Evolutionary conservation across 2,329 filamentous ascomycete genomes (phyloP), one percentile per base, ranked within the genome.

Genomic region (Pseudogymnoascus sp.): DNA sequence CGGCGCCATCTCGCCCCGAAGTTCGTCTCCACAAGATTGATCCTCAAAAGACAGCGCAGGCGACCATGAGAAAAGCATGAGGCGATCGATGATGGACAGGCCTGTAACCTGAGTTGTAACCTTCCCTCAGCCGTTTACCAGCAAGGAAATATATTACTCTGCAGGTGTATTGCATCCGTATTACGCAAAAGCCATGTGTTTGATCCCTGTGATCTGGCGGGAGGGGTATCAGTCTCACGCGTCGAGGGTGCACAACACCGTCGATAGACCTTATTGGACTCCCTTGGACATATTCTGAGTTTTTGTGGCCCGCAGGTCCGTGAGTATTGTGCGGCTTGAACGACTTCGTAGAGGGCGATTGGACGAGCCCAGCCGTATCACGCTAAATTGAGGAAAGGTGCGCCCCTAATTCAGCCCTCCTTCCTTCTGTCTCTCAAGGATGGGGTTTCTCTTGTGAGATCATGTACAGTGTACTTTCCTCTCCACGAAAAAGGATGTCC

Each of bases 101-200:
- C 4, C 43, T 52, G n/a, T 19, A 55, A 55, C 29, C 26, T 55
- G 49, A 31, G 6, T 33, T 33, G 29, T 7, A 55, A 33, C 49
- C 29, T 33, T 33, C 29, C 49, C 29, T 55, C 49, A 55, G 49
- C 29, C 29, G 26, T 55, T n/a, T 29, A 21, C 49, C 29, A 33
- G 6, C 49, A 33, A 33, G 26, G 26, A 19, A 55, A 21, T 21
- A 55, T 55, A 55, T 55, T 55, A 55, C 49, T 55, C 21, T 55
- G 49, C 49, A 55, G 49, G 5, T 33, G 10, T 21, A 19, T 19
- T 55, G 49, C 49, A 21, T 16, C n/a, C 29, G 11, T 33, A 21
- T 33, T 55, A 55, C 49, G 29, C 49, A 35, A 55, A 52, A 55
- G 49, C 49, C 49, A 55, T 55, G 49, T 55, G 49, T 55, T 55